Base-by-base conservation (phyloP, 176 grass and related monocot species). In the Neostapfia colusana region DNA sequence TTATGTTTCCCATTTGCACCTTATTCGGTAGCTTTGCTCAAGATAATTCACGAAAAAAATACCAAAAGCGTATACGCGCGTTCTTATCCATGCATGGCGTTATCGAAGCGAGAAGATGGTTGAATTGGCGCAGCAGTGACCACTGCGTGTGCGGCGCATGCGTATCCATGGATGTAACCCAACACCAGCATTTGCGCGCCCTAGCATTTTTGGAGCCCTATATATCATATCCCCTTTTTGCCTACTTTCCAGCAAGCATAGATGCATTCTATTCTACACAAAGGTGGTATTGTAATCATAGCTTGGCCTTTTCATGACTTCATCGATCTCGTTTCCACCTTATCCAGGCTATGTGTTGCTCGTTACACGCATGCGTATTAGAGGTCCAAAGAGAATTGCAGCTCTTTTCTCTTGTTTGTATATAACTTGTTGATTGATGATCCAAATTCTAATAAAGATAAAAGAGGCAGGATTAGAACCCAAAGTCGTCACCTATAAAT, bases 141-240 rank as follows among this genome's bases (percentile, higher is more conserved):
- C 54, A 38, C 56, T 37, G 11, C 5, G 3, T 2, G 4, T 11
- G 45, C 13, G 60, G 38, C 18, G 80, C 18, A 27, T 68, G 63
- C 73, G 31, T 58, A 65, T 50, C 53, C 55, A 49, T 17, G 41
- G 72, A 82, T 55, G 23, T 74, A 67, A 57, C 70, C 37, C 57
- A 57, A 44, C 80, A 67, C 62, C 49, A 44, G 25, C 62, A 74
- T 6, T 51, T 51, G 25, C 12, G 31, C 44, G 35, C 46, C 37
- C 49, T 82, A 43, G 61, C 49, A 37, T 82, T 82, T 74, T 56
- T 74, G 62, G 62, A 75, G 80, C 38, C 3, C 38, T 11, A n/a
- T n/a, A n/a, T n/a, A 75, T 12, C 17, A 18, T 5, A 31, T 58
- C 18, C 62, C 49, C 54, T 67, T 67, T 82, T 38, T 43, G 36